These are phyloP conservation scores for Candida maesae DNA, from an alignment of 805 yeast genomes.

Conservation along the genomic window DNA sequence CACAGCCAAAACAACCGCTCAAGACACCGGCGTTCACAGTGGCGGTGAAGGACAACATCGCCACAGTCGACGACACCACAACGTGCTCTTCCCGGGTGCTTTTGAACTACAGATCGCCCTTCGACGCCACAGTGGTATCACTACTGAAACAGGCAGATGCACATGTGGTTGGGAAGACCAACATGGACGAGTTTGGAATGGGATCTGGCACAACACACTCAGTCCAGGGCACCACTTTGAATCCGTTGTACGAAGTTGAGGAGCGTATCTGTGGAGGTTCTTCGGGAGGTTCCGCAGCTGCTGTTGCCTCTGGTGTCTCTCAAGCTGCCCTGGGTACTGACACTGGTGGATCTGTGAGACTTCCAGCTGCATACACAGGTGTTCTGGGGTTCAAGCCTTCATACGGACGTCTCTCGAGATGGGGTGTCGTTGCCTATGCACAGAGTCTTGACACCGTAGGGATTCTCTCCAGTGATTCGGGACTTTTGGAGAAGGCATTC, in stretches of 20 bases:
- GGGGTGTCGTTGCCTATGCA: conserved; percentile 91
- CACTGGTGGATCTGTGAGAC: conserved; percentile 94
- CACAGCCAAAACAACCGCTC: conserved; percentile 10
- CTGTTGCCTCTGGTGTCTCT: conserved; percentile 68
- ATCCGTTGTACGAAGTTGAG: conserved; percentile 42
- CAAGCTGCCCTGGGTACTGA: conserved; percentile 89
- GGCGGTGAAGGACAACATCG: conserved; percentile 79
- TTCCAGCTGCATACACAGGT: conserved; percentile 88
- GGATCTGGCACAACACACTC: conserved; percentile 69
- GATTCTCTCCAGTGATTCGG: conserved; percentile 52
- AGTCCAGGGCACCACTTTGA: conserved; percentile 51
- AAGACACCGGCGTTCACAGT: not conserved
- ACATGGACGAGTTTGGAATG: conserved; percentile 98
- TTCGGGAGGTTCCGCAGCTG: conserved; percentile 94
- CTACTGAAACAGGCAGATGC: conserved; percentile 53
- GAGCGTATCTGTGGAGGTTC: conserved; percentile 77
- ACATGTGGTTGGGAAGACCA: conserved; percentile 70
- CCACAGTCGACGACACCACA: conserved; percentile 60
- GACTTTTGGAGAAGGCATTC: conserved; percentile 45
- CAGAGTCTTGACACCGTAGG: conserved; percentile 96
- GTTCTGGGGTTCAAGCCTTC: conserved; percentile 88
- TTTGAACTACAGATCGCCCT: conserved; percentile 64
- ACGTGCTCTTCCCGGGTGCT: conserved; percentile 77
- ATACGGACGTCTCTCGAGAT: conserved; percentile 86
- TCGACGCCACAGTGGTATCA: conserved; percentile 67